Evolutionary conservation across 1,139 yeast species (phyloP).

Genomic region (Geotrichum fermentans): DNA sequence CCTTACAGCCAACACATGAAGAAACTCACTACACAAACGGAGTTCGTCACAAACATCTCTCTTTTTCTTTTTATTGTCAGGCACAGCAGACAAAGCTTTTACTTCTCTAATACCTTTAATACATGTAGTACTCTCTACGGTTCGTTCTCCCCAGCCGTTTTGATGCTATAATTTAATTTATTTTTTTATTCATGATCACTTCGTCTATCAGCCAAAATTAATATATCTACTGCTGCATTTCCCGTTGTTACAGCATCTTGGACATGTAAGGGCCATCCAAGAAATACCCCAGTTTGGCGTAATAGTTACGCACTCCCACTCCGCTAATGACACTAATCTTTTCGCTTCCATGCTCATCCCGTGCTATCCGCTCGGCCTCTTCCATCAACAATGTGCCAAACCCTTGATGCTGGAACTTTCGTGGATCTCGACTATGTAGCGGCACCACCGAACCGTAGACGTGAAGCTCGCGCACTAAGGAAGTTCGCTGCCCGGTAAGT

Average conservation of each 20-base stretch:
- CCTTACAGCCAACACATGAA: too few relatives aligned
- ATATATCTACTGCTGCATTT: too few relatives aligned
- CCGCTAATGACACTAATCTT: slow-evolving; percentile 95
- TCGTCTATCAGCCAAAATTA: too few relatives aligned
- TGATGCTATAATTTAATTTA: too few relatives aligned
- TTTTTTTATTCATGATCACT: too few relatives aligned
- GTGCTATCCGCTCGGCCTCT: slow-evolving; percentile 93
- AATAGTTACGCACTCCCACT: slow-evolving; percentile 95
- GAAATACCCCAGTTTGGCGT: slow-evolving; percentile 83
- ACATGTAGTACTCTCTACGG: too few relatives aligned
- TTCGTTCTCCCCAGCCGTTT: too few relatives aligned
- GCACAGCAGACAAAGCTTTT: too few relatives aligned
- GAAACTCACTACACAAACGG: too few relatives aligned
- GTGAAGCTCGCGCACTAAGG: slow-evolving; percentile 91
- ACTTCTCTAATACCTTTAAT: too few relatives aligned
- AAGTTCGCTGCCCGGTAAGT: slow-evolving; percentile 75
- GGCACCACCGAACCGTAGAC: slow-evolving; percentile 98
- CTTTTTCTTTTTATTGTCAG: too few relatives aligned
- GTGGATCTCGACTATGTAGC: slow-evolving; percentile 92
- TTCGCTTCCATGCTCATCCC: slow-evolving; percentile 88
- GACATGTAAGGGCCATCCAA: slow-evolving; percentile 98
- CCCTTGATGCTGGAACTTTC: slow-evolving; percentile 98
- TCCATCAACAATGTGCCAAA: slow-evolving; percentile 97
- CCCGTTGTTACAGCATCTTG: slow-evolving; percentile 42
- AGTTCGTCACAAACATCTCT: too few relatives aligned